These are phyloP conservation scores for Arthromyces matolae DNA, from an alignment of 768 basidiomycete genomes.

Conservation along the genomic window DNA sequence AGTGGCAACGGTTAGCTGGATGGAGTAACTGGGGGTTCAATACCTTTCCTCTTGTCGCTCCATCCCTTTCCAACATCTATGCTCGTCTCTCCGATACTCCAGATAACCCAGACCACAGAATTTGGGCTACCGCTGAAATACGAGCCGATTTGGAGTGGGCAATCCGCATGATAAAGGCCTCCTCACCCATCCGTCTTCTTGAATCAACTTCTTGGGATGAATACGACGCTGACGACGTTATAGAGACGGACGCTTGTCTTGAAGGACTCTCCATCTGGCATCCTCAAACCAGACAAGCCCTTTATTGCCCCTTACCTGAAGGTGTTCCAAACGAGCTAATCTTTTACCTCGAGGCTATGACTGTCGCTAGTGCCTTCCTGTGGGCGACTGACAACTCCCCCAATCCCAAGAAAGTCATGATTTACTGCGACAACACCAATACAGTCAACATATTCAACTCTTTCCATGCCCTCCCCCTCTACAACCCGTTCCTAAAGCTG, in stretches of 20 bases:
- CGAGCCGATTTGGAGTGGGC: not conserved
- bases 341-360: slow-evolving; percentile 25
- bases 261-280: not conserved
- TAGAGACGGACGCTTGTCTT: slow-evolving; percentile 10
- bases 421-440: slow-evolving; percentile 28
- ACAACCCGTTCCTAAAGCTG: slow-evolving; percentile 24
- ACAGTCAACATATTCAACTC: slow-evolving; percentile 27
- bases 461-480: slow-evolving; percentile 16
- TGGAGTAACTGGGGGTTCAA: slow-evolving; percentile 41
- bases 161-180: not conserved
- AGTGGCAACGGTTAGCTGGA: slow-evolving; percentile 28
- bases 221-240: not conserved
- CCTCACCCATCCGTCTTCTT: not conserved
- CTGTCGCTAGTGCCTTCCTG: slow-evolving; percentile 15
- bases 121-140: slow-evolving; percentile 22
- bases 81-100: too few relatives aligned
- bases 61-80: slow-evolving; percentile 32
- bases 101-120: too few relatives aligned
- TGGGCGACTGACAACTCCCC: not conserved
- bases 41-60: slow-evolving; percentile 31
- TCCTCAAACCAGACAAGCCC: not conserved
- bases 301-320: slow-evolving; percentile 7
- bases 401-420: slow-evolving; percentile 2
- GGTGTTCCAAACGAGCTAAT: slow-evolving; percentile 8
- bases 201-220: not conserved